Evolutionary conservation across 78 protist species (phyloP), one percentile per base, ranked within the genome.

Genomic region (Dictyostelium citrinum): DNA sequence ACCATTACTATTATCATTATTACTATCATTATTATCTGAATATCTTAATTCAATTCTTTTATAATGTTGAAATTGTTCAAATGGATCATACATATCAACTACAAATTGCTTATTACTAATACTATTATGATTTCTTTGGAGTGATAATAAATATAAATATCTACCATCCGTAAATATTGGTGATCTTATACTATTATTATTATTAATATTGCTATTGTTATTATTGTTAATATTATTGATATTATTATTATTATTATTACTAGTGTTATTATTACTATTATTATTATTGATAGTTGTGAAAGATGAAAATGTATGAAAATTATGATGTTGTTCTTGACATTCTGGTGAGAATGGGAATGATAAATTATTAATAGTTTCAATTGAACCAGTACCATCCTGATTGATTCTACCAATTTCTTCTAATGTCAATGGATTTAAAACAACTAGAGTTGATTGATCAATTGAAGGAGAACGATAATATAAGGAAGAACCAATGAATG

Each of bases 381-480:
- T 37, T 10, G 90, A 58, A 29, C 95, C 95, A 14, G 45, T 20
- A 17, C 95, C 95, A 61, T 91, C 96, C 31, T 93, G 96, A 33
- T 85, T 60, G 2, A 88, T 74, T 8, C 72, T 27, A 5, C 90
- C 95, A 11, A 81, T 51, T 39, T 83, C 96, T 35, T 74, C 85
- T 1, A 95, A 82, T 20, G 51, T 90, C 31, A 72, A 29, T 24
- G 96, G 61, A 37, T 83, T 41, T 35, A 95, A 58, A 11, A 95
- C 96, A n/a, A 82, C n/a, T 51, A 95, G 24, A 11, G 96, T 51
- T 9, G 94, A 85, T 16, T 75, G 90, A 29, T 74, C 82, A 24
- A 90, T 90, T 1, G 93, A 82, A 27, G 95, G 93, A 37, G 95
- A 88, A 14, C 96, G 41, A 84, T 95, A 95, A 72, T 95, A 95